Base-by-base conservation (phyloP, 129 eudicot species). In the Dittrichia graveolens region DNA sequence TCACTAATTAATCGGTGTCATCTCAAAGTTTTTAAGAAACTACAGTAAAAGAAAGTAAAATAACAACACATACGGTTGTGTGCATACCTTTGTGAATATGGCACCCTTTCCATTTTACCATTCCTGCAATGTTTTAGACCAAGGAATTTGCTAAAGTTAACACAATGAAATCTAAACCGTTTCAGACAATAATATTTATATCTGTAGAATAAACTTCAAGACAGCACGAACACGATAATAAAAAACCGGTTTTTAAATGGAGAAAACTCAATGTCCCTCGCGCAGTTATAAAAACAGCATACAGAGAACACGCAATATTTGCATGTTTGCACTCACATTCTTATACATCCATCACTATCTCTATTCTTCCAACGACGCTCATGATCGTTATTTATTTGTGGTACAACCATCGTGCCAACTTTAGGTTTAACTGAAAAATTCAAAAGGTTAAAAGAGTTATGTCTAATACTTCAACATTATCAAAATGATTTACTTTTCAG, bases 371-470 rank as follows among this genome's bases (percentile, higher is more conserved):
- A 63, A 50, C 61, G 77, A 42, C 77, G 49, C 65, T 77, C 81
- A 16, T 70, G 63, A 61, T 55, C 41, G 67, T 63, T 80, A 82
- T 82, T 85, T 71, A 65, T 70, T 55, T 76, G 83, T 18, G 92
- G 75, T 64, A 68, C 70, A 37, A 73, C 65, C 50, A 77, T 73
- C 56, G 75, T 72, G 62, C 73, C 66, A 39, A 75, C 85, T 67
- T 75, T 88, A 57, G 86, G 70, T 47, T 88, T 91, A 61, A 84
- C 97, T 86, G 83, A n/a, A 74, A 74, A 76, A 39, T 11, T 58
- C n/a, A 59, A 48, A 57, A 59, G 31, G 14, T 40, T 7, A 73
- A 67, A 46, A 5, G 52, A 31, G 40, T 34, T 61, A 63, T n/a
- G 55, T n/a, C n/a, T 59, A 44, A 14, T 59, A 64, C 35, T 1